Evolutionary conservation across 2,329 filamentous ascomycete species (phyloP).

Genomic region (Emmonsia crescens): DNA sequence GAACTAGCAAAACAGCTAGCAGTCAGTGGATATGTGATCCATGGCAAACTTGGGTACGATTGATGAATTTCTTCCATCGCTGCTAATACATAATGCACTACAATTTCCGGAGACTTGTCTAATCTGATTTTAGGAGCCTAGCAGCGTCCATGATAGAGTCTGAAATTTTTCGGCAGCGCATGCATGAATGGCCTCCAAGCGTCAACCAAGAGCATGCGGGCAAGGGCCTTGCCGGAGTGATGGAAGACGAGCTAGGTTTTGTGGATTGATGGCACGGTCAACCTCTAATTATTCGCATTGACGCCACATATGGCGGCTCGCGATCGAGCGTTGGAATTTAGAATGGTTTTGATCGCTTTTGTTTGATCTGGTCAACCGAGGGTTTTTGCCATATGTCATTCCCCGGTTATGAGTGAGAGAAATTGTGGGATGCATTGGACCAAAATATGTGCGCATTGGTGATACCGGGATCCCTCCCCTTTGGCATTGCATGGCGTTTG

Average conservation of each 20-base stretch:
- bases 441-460: neutral
- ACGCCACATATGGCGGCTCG: neutral
- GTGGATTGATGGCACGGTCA: slow-evolving; percentile 32
- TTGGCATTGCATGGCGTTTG: slow-evolving; percentile 1
- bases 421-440: neutral
- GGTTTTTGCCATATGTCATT: neutral
- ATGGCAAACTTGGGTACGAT: slow-evolving; percentile 56
- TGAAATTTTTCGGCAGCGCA: slow-evolving; percentile 35
- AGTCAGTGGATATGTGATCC: slow-evolving; percentile 63
- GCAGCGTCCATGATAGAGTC: slow-evolving; percentile 37
- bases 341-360: neutral
- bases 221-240: slow-evolving; percentile 39
- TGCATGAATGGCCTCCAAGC: slow-evolving; percentile 41
- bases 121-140: slow-evolving; percentile 33
- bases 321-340: neutral
- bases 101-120: neutral
- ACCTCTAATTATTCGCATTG: neutral
- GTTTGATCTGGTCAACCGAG: neutral
- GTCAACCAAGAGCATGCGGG: slow-evolving; percentile 34
- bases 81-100: neutral
- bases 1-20: slow-evolving; percentile 73
- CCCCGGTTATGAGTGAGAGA: neutral
- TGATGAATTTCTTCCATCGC: neutral
- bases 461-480: neutral
- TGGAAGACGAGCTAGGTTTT: slow-evolving; percentile 49